Conservation (phyloP, 2,329 filamentous ascomycete species). For the Botrytis porri region DNA sequence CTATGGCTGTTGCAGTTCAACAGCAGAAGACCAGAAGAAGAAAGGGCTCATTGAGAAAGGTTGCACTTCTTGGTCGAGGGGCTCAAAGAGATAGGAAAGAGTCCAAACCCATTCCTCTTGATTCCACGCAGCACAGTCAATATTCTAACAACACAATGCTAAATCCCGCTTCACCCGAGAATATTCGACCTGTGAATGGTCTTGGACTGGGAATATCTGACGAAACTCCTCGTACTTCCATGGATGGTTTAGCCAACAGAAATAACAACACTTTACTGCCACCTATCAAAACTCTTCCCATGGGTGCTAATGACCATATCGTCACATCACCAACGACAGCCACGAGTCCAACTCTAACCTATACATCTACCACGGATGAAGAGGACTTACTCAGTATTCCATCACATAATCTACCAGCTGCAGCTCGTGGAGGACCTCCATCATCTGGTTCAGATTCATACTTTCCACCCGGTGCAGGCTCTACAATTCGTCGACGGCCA, state of each 20-base stretch:
- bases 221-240: slow-evolving; percentile 46
- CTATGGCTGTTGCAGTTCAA: slow-evolving; percentile 40
- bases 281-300: slow-evolving; percentile 37
- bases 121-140: slow-evolving; percentile 33
- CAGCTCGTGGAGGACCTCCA: slow-evolving; percentile 41
- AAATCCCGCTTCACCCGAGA: slow-evolving; percentile 33
- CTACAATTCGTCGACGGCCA: slow-evolving; percentile 37
- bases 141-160: slow-evolving; percentile 25
- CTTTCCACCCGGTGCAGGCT: slow-evolving; percentile 47
- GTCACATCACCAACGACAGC: slow-evolving; percentile 39
- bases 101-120: slow-evolving; percentile 40
- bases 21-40: slow-evolving; percentile 62
- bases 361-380: slow-evolving; percentile 78
- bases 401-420: slow-evolving; percentile 44
- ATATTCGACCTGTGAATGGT: slow-evolving; percentile 26
- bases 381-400: slow-evolving; percentile 72
- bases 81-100: slow-evolving; percentile 59
- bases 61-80: slow-evolving; percentile 75
- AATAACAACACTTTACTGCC: slow-evolving; percentile 29
- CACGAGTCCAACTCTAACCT: slow-evolving; percentile 55
- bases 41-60: slow-evolving; percentile 83
- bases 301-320: slow-evolving; percentile 32
- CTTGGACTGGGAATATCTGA: slow-evolving; percentile 50
- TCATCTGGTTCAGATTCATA: slow-evolving; percentile 64
- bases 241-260: slow-evolving; percentile 46